Percentiles rank a stretch among this genome's conserved stretches.
phyloP scores from a whole-genome alignment of 495 filamentous ascomycete genomes.

The Xylaria grammica region DNA sequence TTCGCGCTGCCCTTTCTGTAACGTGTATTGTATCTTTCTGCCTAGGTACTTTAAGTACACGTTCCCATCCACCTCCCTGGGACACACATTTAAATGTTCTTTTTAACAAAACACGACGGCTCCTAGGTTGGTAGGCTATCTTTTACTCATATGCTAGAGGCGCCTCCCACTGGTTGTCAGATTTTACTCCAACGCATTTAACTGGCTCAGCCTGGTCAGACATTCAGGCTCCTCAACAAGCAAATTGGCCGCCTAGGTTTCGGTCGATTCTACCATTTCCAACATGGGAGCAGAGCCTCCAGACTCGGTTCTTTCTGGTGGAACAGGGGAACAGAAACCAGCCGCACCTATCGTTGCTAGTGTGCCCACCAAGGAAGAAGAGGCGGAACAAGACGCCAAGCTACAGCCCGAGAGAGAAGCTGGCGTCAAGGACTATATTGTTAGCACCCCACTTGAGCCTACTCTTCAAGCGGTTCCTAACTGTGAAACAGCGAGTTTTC shows the following conservation, averaged over 20 bases:
- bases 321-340: slow-evolving; percentile 20
- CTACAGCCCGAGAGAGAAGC: slow-evolving; percentile 50
- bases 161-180: not conserved
- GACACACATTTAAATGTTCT: too few species aligned
- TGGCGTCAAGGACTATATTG: slow-evolving; percentile 45
- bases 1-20: too few species aligned
- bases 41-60: too few species aligned
- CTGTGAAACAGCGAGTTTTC: slow-evolving; percentile 42
- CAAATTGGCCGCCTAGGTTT: not conserved
- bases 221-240: not conserved
- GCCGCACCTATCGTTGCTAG: slow-evolving; percentile 5
- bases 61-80: too few species aligned
- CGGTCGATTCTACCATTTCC: not conserved
- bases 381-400: slow-evolving; percentile 35
- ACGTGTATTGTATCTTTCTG: too few species aligned
- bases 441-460: slow-evolving; percentile 19
- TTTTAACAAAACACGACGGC: not conserved
- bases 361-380: slow-evolving; percentile 29
- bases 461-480: slow-evolving; percentile 17
- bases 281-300: slow-evolving; percentile 19
- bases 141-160: not conserved
- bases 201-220: not conserved
- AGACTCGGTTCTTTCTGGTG: slow-evolving; percentile 6
- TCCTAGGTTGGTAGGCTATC: not conserved
- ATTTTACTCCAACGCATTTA: not conserved